Conservation (phyloP, 345 rosid species). For the Melaleuca alternifolia region DNA sequence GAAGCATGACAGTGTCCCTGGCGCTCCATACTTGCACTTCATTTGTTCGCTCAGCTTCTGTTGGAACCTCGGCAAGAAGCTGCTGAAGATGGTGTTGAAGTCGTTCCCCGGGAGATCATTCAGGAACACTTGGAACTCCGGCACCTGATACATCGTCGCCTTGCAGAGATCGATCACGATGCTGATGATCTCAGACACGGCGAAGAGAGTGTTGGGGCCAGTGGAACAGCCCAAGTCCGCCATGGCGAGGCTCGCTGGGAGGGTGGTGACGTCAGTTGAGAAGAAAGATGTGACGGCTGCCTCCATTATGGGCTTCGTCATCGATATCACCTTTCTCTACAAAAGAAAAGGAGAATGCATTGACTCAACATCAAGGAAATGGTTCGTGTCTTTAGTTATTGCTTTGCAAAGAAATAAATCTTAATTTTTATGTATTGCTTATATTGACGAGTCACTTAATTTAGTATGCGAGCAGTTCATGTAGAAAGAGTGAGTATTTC, state of each 20-base stretch:
- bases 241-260: background rate
- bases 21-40: background rate
- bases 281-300: background rate
- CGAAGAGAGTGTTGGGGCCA: slow-evolving; percentile 19
- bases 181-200: background rate
- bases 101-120: slow-evolving; percentile 53
- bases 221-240: slow-evolving; percentile 25
- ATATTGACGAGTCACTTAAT: background rate
- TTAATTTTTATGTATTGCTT: background rate
- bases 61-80: background rate
- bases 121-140: slow-evolving; percentile 30
- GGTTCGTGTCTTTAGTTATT: background rate
- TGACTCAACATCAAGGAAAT: background rate
- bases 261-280: background rate
- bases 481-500: background rate
- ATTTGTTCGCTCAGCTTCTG: background rate
- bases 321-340: background rate
- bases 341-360: background rate
- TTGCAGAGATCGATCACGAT: background rate
- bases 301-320: background rate
- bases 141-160: slow-evolving; percentile 4
- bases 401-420: background rate
- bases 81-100: slow-evolving; percentile 33
- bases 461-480: background rate
- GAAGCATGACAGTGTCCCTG: background rate